These are phyloP conservation scores for Fusarium setosum DNA, from an alignment of 2,329 filamentous ascomycete genomes.

Conservation along the genomic window DNA sequence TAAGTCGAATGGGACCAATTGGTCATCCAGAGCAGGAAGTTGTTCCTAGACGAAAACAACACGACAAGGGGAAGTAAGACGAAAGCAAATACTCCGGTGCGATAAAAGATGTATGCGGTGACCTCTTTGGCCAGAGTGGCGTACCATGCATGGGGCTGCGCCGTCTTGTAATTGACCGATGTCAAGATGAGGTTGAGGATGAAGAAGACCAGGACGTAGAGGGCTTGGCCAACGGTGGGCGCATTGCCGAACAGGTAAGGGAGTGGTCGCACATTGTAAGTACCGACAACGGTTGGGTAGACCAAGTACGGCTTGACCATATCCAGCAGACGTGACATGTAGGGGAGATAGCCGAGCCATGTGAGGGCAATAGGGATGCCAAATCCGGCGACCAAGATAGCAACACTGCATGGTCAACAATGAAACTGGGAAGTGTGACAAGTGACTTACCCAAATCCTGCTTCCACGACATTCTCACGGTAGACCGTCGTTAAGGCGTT, in stretches of 20 bases:
- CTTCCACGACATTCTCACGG: neutral
- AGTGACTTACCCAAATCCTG: neutral
- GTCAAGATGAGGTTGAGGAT: conserved; percentile 50
- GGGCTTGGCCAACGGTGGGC: conserved; percentile 53
- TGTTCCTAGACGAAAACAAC: conserved; percentile 58
- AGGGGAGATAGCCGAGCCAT: neutral
- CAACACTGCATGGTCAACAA: neutral
- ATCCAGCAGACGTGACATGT: neutral
- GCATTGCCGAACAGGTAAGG: conserved; percentile 30
- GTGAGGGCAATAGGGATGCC: neutral
- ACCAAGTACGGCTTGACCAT: conserved; percentile 34
- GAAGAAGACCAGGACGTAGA: conserved; percentile 54
- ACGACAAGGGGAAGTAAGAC: conserved; percentile 52
- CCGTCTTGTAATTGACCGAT: conserved; percentile 37
- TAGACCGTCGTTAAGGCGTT: neutral
- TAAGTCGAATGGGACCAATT: conserved; percentile 60
- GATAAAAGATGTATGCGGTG: neutral
- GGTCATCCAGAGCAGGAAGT: conserved; percentile 57
- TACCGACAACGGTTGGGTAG: conserved; percentile 30
- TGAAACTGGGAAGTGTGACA: too few species aligned
- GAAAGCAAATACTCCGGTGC: conserved; percentile 50
- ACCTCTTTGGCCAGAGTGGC: neutral
- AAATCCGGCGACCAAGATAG: neutral
- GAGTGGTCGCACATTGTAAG: conserved; percentile 24
- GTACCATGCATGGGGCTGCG: conserved; percentile 45